These are phyloP conservation scores for Schwanniomyces vanrijiae DNA, from an alignment of 805 yeast genomes.

Conservation along the genomic window DNA sequence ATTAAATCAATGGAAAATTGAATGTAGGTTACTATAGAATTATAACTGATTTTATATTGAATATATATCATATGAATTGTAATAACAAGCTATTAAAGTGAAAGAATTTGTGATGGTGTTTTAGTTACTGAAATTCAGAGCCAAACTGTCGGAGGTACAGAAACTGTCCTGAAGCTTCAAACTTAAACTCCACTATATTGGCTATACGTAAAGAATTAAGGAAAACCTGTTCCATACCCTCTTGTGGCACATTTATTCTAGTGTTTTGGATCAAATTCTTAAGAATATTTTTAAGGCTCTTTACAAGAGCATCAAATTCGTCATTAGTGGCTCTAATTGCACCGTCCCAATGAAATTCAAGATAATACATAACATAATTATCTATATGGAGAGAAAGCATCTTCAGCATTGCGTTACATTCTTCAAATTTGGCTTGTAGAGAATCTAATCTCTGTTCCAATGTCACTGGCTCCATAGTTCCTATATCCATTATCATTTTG, in stretches of 20 bases:
- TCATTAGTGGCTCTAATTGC: background rate
- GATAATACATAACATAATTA: background rate
- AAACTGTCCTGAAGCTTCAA: background rate
- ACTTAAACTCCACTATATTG: background rate
- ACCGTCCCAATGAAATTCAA: background rate
- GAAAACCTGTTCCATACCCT: background rate
- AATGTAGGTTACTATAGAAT: background rate
- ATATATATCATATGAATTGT: no score
- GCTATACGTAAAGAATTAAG: background rate
- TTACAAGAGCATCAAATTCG: background rate
- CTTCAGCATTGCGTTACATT: background rate
- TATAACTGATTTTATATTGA: no score
- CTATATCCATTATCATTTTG: constrained; percentile 4
- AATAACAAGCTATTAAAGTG: no score
- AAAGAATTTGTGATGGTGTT: background rate
- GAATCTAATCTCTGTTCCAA: background rate
- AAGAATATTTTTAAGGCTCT: background rate
- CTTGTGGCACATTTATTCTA: background rate
- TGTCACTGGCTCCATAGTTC: background rate
- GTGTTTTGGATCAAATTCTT: background rate
- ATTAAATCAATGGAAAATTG: no score
- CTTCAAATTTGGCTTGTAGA: background rate
- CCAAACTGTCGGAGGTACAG: background rate
- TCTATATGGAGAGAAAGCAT: background rate
- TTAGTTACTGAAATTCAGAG: background rate